phyloP scores from a whole-genome alignment of 495 filamentous ascomycete species.

The Podospora pseudopauciseta region DNA sequence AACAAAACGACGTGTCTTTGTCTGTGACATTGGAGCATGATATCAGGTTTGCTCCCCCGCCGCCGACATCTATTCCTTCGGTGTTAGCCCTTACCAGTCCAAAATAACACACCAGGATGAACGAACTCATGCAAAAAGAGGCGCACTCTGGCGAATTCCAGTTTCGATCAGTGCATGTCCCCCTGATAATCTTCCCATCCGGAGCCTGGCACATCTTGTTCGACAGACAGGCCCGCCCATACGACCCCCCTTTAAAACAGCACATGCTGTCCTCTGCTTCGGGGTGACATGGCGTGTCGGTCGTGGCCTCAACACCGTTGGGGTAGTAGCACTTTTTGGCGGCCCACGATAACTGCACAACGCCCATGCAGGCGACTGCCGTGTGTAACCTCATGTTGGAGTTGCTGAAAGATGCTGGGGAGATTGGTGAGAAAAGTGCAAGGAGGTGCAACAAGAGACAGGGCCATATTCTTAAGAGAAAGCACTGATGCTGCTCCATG shows the following conservation, averaged over 20 bases:
- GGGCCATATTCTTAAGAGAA: neutral
- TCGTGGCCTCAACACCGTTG: neutral
- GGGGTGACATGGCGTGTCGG: slow-evolving; percentile 1
- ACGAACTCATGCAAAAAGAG: neutral
- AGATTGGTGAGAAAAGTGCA: neutral
- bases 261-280: slow-evolving; percentile 1
- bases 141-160: neutral
- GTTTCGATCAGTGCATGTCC: slow-evolving; percentile 2
- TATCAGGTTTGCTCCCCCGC: neutral
- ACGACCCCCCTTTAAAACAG: neutral
- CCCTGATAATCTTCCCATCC: neutral
- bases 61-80: neutral
- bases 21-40: slow-evolving; percentile 1
- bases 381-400: neutral
- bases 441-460: neutral
- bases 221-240: neutral
- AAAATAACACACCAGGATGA: neutral
- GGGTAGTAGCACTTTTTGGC: slow-evolving; percentile 6
- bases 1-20: slow-evolving; percentile 2
- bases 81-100: neutral
- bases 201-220: neutral
- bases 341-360: neutral
- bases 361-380: neutral
- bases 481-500: neutral
- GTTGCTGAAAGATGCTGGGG: neutral